Evolutionary conservation across 192 early-diverging fungal genomes (phyloP).

Genomic region (Backusella parvicylindrica): DNA sequence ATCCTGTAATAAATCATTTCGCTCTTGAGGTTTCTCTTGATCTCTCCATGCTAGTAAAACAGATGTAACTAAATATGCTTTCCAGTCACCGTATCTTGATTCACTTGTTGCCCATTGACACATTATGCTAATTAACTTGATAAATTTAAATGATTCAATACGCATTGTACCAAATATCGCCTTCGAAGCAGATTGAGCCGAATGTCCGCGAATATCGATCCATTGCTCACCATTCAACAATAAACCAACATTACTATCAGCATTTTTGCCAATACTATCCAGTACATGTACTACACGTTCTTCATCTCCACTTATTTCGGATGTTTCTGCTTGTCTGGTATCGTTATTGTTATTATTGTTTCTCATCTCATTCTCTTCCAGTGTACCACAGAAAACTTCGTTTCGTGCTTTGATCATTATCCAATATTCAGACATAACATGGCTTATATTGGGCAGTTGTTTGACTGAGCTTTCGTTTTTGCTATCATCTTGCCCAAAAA

Average conservation of each 20-base stretch:
- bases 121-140: conserved; percentile 34
- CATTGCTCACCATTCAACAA: conserved; percentile 18
- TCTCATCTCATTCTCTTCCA: conserved; percentile 19
- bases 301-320: conserved; percentile 1
- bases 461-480: background rate
- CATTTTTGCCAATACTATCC: conserved; percentile 23
- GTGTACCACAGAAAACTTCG: conserved; percentile 29
- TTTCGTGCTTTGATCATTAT: conserved; percentile 25
- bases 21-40: background rate
- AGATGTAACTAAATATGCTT: conserved; percentile 42
- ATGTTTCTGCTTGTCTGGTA: background rate
- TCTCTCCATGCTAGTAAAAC: conserved; percentile 43
- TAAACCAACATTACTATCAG: conserved; percentile 16
- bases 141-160: background rate
- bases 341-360: background rate
- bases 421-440: conserved; percentile 26
- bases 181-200: conserved; percentile 23
- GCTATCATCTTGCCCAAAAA: conserved; percentile 26
- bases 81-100: conserved; percentile 42
- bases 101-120: conserved; percentile 53
- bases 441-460: conserved; percentile 3
- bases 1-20: conserved; percentile 37
- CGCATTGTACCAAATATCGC: conserved; percentile 1
- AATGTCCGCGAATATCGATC: conserved; percentile 23
- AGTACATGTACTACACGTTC: conserved; percentile 28